Evolutionary conservation across 371 early-diverging fungal genomes (phyloP), one percentile per base, ranked within the genome.

Genomic region (Mucor sp.): DNA sequence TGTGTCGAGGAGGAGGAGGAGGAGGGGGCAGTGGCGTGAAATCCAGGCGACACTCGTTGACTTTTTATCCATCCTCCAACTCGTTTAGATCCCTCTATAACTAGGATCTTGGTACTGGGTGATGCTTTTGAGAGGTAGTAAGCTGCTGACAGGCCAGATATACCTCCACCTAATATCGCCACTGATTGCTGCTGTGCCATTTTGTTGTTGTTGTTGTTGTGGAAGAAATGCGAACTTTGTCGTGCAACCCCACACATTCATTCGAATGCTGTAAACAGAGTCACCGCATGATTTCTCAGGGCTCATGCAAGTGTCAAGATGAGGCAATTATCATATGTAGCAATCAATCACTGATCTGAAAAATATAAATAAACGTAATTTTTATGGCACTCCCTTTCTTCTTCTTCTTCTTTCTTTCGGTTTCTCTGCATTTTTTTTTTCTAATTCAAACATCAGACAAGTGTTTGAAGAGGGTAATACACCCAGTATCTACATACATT

Each of bases 1-100:
- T 27, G 11, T 28, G 61, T 17, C 6, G 33, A 4, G 17, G 15
- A 28, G 17, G 28, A 0, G 6, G 8, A 5, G 1, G 33, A 4
- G 17, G 15, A 28, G 17, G 28, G 4, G 6, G 8, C 6, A 6
- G 58, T 35, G 6, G 50, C 9, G 48, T 62, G 62, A 50, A 35
- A 50, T 6, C 62, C 62, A 15, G 73, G 74, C 1, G 62, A 58
- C 17, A 83, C 80, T 43, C 82, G 74, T 11, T 81, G 86, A 17
- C 93, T 87, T n/a, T 87, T 83, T 61, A 97, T 79, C 96, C 96
- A 96, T 0, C 97, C 97, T 58, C 97, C 96, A 17, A 87, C 74
- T 33, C 93, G 88, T 59, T 87, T 70, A 1, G 87, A 67, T 14
- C 81, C 82, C 68, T 96, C 95, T 12, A 95, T 63, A n/a, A 96